These are phyloP conservation scores for Fusarium globosum DNA, from an alignment of 2,329 filamentous ascomycete species.

Conservation along the genomic window DNA sequence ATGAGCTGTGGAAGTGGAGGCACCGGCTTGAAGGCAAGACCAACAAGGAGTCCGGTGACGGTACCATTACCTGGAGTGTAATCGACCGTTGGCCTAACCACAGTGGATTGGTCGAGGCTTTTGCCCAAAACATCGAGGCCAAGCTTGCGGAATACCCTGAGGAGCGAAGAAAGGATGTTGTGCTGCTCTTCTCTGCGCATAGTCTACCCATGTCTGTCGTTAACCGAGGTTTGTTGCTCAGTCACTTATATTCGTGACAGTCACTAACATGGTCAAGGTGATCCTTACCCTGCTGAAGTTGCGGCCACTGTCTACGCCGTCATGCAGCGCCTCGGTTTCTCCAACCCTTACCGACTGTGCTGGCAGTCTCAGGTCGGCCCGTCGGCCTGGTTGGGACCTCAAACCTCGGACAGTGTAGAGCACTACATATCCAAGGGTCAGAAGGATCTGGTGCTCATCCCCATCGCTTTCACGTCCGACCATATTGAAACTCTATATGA, in stretches of 20 bases:
- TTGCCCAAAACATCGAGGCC: constrained; percentile 90
- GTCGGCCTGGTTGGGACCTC: constrained; percentile 92
- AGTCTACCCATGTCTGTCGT: constrained; percentile 97
- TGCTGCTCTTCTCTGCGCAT: constrained; percentile 94
- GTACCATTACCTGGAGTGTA: constrained; percentile 92
- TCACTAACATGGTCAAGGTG: constrained; percentile 66
- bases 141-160: constrained; percentile 86
- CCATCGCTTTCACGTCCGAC: constrained; percentile 98
- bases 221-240: constrained; percentile 74
- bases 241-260: background rate
- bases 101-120: constrained; percentile 87
- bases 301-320: constrained; percentile 96
- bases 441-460: constrained; percentile 89
- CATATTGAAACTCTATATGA: constrained; percentile 98
- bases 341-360: constrained; percentile 90
- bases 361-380: constrained; percentile 99
- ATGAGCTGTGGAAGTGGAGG: constrained; percentile 98
- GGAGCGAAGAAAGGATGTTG: constrained; percentile 81
- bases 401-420: constrained; percentile 89
- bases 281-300: constrained; percentile 95
- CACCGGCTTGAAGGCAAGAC: constrained; percentile 85
- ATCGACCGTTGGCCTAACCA: constrained; percentile 99
- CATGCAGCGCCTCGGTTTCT: constrained; percentile 89
- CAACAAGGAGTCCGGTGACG: constrained; percentile 63
- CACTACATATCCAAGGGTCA: constrained; percentile 91